A percentile compares a stretch with the other conserved stretches of the same genome.
Conservation (phyloP, 208 protist species). For the Trypanosomatidae sp. region DNA sequence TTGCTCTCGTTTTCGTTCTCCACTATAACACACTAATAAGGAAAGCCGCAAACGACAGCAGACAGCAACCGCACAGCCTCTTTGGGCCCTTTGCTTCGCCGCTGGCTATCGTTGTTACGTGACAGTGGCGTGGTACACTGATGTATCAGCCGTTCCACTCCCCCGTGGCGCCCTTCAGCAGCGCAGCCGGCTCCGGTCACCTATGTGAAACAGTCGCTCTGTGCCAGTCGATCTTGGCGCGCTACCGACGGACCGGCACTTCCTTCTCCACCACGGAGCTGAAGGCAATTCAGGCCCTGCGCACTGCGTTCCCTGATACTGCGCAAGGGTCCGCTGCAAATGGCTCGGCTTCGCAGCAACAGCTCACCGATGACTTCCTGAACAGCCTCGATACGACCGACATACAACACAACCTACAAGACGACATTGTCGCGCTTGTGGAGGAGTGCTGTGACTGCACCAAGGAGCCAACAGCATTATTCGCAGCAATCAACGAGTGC, state of each 20-base stretch:
- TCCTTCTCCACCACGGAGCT: slow-evolving; percentile 45
- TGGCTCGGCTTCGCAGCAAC: background rate
- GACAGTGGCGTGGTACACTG: background rate
- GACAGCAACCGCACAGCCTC: too few species aligned
- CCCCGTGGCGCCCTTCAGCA: background rate
- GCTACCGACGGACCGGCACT: slow-evolving; percentile 56
- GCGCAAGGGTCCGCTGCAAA: background rate
- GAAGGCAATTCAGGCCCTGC: slow-evolving; percentile 38
- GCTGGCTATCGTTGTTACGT: background rate
- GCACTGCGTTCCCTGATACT: slow-evolving; percentile 1
- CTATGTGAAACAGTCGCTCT: slow-evolving; percentile 71
- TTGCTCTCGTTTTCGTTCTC: background rate
- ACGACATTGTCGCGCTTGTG: slow-evolving; percentile 31
- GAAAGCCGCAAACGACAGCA: too few species aligned
- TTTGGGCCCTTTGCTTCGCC: too few species aligned
- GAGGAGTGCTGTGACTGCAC: slow-evolving; percentile 39
- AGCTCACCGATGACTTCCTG: slow-evolving; percentile 6
- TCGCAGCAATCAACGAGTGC: slow-evolving; percentile 48
- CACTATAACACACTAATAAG: background rate
- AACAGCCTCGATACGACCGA: slow-evolving; percentile 1
- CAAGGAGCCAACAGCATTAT: slow-evolving; percentile 26
- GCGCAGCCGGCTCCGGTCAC: slow-evolving; percentile 40
- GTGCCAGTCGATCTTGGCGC: slow-evolving; percentile 68
- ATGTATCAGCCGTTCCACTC: background rate
- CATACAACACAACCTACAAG: background rate